A percentile compares a stretch with the other conserved stretches of the same genome.
Conservation (phyloP, 1,139 yeast genomes). For the Kurtzmaniella quercitrusa region DNA sequence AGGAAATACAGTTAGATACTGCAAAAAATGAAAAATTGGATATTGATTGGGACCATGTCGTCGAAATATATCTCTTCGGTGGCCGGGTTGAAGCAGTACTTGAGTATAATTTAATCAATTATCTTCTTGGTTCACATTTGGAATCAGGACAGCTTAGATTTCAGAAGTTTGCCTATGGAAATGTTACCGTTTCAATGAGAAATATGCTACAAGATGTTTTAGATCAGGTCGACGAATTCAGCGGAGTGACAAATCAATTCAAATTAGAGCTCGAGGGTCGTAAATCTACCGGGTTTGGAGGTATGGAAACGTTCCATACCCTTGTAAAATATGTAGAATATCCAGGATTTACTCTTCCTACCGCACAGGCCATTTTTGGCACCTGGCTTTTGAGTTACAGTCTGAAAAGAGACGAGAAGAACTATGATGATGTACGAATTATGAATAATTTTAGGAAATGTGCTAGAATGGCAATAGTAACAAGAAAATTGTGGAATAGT, state of each 20-base stretch:
- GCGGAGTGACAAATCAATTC: constrained; percentile 4
- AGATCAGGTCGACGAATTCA: constrained; percentile 6
- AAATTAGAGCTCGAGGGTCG: constrained; percentile 1
- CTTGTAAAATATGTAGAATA: constrained; percentile 15
- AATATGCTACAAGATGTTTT: background rate
- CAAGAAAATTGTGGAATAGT: constrained; percentile 10
- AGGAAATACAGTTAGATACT: background rate
- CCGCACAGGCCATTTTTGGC: constrained; percentile 22
- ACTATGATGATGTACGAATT: constrained; percentile 15
- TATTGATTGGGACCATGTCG: constrained; percentile 10
- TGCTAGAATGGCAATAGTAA: constrained; percentile 15
- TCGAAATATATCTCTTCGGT: constrained; percentile 11
- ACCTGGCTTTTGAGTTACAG: constrained; percentile 18
- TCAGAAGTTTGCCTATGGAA: background rate
- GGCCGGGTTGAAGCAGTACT: constrained; percentile 7
- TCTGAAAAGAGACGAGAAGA: constrained; percentile 9
- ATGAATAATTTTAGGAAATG: constrained; percentile 16
- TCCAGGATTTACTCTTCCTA: constrained; percentile 17
- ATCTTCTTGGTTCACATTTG: constrained; percentile 6
- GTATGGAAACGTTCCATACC: constrained; percentile 12
- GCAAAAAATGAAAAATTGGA: constrained; percentile 6
- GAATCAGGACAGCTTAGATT: constrained; percentile 8
- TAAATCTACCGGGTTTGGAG: constrained; percentile 3
- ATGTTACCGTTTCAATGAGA: background rate
- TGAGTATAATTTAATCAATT: constrained; percentile 6